These are phyloP conservation scores for Malus hybrid DNA, from an alignment of 331 rosid genomes.

Conservation along the genomic window DNA sequence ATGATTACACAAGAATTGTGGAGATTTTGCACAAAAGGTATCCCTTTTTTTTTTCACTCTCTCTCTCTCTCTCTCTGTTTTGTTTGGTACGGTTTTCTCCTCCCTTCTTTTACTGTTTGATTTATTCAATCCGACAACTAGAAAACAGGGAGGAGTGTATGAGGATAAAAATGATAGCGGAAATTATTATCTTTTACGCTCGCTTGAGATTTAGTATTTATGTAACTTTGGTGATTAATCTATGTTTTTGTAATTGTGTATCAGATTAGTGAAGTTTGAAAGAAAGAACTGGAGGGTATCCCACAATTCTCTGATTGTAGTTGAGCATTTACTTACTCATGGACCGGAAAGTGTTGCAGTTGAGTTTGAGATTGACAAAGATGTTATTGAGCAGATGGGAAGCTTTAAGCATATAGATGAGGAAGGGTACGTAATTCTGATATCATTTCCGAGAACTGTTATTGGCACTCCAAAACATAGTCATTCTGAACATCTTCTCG, in stretches of 20 bases:
- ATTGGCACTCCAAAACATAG: not conserved
- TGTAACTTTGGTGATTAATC: not conserved
- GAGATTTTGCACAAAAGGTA: constrained; percentile 83
- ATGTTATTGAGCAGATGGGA: constrained; percentile 50
- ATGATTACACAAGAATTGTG: constrained; percentile 77
- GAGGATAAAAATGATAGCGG: not conserved
- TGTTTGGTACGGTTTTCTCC: not conserved
- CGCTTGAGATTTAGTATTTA: not conserved
- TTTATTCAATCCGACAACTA: not conserved
- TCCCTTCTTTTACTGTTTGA: not conserved
- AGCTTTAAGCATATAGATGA: constrained; percentile 64
- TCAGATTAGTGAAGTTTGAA: constrained; percentile 67
- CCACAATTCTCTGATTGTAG: constrained; percentile 64
- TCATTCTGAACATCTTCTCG: not conserved
- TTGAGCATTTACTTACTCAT: constrained; percentile 80
- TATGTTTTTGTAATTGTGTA: not conserved
- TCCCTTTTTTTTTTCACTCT: not conserved
- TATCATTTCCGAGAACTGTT: not conserved
- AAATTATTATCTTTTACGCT: too few relatives aligned
- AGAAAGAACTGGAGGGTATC: constrained; percentile 78
- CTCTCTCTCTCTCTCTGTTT: not conserved
- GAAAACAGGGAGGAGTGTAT: not conserved
- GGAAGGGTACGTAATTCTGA: constrained; percentile 39
- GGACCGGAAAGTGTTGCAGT: constrained; percentile 86
- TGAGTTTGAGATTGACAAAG: constrained; percentile 66